Evolutionary conservation across 768 basidiomycete genomes (phyloP).

Genomic region (Dendrothele bispora): DNA sequence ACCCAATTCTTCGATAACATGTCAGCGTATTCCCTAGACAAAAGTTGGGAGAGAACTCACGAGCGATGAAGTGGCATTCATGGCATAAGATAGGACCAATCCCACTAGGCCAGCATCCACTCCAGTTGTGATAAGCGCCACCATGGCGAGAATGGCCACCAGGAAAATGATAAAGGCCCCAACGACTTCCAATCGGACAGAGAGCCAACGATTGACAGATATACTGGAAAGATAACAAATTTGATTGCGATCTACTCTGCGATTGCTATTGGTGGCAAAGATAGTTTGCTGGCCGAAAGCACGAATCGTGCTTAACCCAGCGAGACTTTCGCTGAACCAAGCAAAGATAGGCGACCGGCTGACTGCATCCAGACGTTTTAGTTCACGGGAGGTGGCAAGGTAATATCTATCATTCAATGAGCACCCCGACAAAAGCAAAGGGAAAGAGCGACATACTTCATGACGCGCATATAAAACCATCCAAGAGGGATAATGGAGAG

Average conservation of each 20-base stretch:
- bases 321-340: constrained; percentile 78
- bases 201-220: constrained; percentile 78
- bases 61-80: constrained; percentile 81
- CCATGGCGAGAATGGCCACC: constrained; percentile 64
- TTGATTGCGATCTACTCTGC: constrained; percentile 83
- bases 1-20: constrained; percentile 64
- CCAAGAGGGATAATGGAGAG: constrained; percentile 72
- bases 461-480: constrained; percentile 79
- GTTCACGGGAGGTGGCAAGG: constrained; percentile 80
- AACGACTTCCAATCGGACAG: constrained; percentile 70
- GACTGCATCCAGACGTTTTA: constrained; percentile 86
- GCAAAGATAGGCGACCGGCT: constrained; percentile 91
- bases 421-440: neutral
- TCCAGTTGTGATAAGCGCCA: constrained; percentile 69
- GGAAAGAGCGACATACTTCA: constrained; percentile 52
- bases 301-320: constrained; percentile 80
- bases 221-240: constrained; percentile 74
- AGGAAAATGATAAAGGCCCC: constrained; percentile 79
- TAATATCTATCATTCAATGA: constrained; percentile 61
- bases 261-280: constrained; percentile 69
- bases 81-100: constrained; percentile 79
- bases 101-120: constrained; percentile 90
- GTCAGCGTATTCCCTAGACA: constrained; percentile 4
- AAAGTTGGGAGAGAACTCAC: constrained; percentile 37
- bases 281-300: constrained; percentile 71